phyloP scores from a whole-genome alignment of 768 basidiomycete species.

The Termitomyces sp. region DNA sequence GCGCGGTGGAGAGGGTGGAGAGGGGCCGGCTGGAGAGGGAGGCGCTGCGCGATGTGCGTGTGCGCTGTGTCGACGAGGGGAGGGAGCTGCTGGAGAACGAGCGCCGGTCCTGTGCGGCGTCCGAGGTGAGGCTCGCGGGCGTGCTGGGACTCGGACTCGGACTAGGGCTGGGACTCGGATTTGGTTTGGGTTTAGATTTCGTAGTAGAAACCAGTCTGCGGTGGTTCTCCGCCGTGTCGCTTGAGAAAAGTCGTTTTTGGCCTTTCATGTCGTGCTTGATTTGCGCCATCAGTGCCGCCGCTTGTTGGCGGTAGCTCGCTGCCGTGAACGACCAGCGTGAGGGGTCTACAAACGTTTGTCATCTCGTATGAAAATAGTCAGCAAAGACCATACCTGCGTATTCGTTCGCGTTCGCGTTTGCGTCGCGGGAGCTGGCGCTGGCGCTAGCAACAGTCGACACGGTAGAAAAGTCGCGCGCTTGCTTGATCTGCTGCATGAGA shows the following conservation, averaged over 20 bases:
- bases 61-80: conserved; percentile 16
- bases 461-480: conserved; percentile 73
- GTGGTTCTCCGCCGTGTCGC: conserved; percentile 44
- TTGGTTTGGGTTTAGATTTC: conserved; percentile 14
- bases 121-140: conserved; percentile 24
- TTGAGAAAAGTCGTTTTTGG: conserved; percentile 67
- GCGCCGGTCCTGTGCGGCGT: conserved; percentile 33
- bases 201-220: conserved; percentile 23
- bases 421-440: conserved; percentile 35
- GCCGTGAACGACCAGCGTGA: conserved; percentile 46
- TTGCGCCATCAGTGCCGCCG: conserved; percentile 78
- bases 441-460: conserved; percentile 68
- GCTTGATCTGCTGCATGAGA: conserved; percentile 77
- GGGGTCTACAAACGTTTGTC: conserved; percentile 8
- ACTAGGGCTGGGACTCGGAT: too few species aligned
- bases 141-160: too few species aligned
- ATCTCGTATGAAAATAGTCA: neutral
- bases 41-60: conserved; percentile 18
- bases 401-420: too few species aligned
- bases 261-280: conserved; percentile 77
- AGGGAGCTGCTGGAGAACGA: conserved; percentile 15
- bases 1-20: conserved; percentile 9
- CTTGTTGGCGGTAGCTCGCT: conserved; percentile 68
- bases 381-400: conserved; percentile 16
- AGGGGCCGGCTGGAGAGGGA: conserved; percentile 25